Percentiles rank a stretch among this genome's conserved stretches.
Conservation (phyloP, 1,284 basidiomycete species). For the Coniferiporia sulphurascens region DNA sequence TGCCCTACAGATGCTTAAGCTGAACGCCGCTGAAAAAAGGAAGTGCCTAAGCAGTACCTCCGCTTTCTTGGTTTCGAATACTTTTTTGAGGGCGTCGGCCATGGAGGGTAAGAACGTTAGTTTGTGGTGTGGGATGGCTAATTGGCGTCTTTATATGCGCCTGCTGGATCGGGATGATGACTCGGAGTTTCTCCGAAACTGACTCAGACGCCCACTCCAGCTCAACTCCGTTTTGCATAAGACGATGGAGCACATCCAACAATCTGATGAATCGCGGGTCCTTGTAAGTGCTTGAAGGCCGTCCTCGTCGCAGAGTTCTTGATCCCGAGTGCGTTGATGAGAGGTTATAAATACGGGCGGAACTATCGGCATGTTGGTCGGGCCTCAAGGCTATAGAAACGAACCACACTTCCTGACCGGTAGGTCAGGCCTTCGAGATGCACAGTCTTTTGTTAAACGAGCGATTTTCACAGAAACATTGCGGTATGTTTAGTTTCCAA, state of each 20-base stretch:
- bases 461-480: conserved; percentile 66
- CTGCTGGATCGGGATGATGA: not conserved
- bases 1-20: conserved; percentile 39
- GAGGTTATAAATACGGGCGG: conserved; percentile 75
- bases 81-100: conserved; percentile 67
- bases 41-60: conserved; percentile 41
- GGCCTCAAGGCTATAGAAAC: conserved; percentile 76
- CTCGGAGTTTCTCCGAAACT: not conserved
- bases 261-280: conserved; percentile 69
- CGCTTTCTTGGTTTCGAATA: conserved; percentile 69
- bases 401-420: conserved; percentile 64
- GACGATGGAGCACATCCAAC: conserved; percentile 16
- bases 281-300: conserved; percentile 31
- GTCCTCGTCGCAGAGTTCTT: not conserved
- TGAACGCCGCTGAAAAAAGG: not conserved
- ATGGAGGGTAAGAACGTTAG: conserved; percentile 36
- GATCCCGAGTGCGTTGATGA: not conserved
- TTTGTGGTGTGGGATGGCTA: not conserved
- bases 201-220: not conserved
- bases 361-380: conserved; percentile 84
- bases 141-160: conserved; percentile 20
- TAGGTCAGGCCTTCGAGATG: not conserved
- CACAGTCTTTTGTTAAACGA: not conserved
- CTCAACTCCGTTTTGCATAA: not conserved
- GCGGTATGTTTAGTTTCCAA: conserved; percentile 25